Conservation (phyloP, 805 yeast genomes). For the Starmerella etchellsii region DNA sequence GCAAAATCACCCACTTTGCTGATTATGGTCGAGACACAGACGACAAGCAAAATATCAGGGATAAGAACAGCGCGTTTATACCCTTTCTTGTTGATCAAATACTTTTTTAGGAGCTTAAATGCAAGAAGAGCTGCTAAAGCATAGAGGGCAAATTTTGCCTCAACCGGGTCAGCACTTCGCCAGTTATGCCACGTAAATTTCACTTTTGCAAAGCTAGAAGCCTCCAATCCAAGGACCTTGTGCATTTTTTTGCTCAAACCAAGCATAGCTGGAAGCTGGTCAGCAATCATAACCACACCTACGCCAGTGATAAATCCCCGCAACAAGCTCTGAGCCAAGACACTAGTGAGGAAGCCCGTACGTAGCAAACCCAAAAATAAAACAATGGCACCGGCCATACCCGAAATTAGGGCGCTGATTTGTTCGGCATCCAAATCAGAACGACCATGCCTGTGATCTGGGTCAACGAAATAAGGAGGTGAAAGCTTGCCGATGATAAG, state of each 20-base stretch:
- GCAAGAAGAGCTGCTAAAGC: constrained; percentile 38
- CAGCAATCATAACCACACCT: constrained; percentile 70
- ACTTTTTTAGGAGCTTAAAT: constrained; percentile 33
- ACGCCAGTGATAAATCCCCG: constrained; percentile 80
- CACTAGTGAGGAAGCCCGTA: constrained; percentile 73
- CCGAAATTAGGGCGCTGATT: constrained; percentile 54
- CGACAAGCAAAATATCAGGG: constrained; percentile 79
- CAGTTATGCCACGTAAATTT: constrained; percentile 42
- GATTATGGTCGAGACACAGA: constrained; percentile 44
- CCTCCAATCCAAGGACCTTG: constrained; percentile 33
- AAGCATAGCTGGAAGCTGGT: constrained; percentile 57
- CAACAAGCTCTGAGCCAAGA: constrained; percentile 60
- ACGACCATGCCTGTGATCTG: constrained; percentile 23
- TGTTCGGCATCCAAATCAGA: constrained; percentile 35
- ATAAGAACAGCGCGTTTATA: constrained; percentile 43
- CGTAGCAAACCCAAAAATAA: constrained; percentile 67
- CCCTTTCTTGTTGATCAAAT: constrained; percentile 20
- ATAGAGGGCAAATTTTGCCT: constrained; percentile 44
- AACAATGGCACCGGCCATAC: constrained; percentile 60
- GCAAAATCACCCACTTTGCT: constrained; percentile 31
- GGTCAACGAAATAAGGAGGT: constrained; percentile 39
- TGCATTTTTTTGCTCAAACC: constrained; percentile 43
- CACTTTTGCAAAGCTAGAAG: constrained; percentile 62
- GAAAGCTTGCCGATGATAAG: constrained; percentile 70
- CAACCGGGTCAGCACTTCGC: constrained; percentile 39